Evolutionary conservation across 192 early-diverging fungal genomes (phyloP), one percentile per base, ranked within the genome.

Genomic region (Coemansia reversa): DNA sequence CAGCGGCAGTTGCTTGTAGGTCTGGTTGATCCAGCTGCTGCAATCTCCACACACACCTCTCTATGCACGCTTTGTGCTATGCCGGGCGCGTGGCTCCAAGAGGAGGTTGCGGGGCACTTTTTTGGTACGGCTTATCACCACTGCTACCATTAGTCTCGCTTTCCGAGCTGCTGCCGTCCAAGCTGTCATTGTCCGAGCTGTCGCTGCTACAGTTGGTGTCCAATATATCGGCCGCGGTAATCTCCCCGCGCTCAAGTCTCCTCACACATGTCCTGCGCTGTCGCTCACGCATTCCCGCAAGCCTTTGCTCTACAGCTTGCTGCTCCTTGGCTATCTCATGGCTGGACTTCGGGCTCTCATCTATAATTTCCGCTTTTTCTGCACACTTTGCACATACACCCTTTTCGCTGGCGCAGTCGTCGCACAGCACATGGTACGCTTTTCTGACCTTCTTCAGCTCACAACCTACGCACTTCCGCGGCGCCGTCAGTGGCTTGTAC

Each of bases 361-460:
- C 70, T 19, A 91, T 79, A 48, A 94, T 90, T 39, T 93, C 84
- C 29, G 76, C 66, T 4, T 66, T 70, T 66, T 91, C 86, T 67
- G 87, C 75, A 80, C 95, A 99, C 79, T 97, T 97, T 42, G 94
- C 95, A 58, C 95, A 99, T 22, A 95, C 92, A 42, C 87, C 84
- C 81, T 91, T 93, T 5, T 73, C 68, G 27, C 60, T 59, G 5
- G 95, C 92, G 72, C 97, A 99, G 35, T 85, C 85, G 67, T 89
- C 83, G 82, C 97, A 99, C 3, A 96, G 70, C 14, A 96, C 88
- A 81, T 97, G 97, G 77, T 99, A 99, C 18, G 95, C 95, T 63
- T 96, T 92, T 60, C 86, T 91, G 65, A 99, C 86, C 14, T 85
- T 83, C 69, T 93, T 94, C 72, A 91, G 85, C 50, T 89, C 59